phyloP scores from a whole-genome alignment of 2,329 filamentous ascomycete species.

The Cercospora sojina region DNA sequence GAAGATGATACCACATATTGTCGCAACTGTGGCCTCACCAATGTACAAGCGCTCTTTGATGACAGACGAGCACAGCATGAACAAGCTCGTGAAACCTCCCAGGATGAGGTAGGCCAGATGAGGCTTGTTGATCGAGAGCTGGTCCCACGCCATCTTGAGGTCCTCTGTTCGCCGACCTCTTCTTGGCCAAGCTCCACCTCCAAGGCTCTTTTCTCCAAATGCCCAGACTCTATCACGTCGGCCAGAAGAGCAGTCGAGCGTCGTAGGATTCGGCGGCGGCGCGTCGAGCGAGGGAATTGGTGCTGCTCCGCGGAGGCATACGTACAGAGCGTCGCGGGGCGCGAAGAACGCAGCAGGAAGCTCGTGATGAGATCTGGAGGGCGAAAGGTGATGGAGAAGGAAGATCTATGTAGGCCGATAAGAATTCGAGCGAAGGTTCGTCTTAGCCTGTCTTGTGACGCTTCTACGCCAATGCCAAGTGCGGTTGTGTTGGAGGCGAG shows the following conservation, averaged over 20 bases:
- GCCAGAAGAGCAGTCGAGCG: constrained; percentile 13
- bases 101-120: constrained; percentile 98
- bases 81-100: constrained; percentile 93
- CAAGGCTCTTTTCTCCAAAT: not conserved
- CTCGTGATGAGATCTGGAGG: constrained; percentile 22
- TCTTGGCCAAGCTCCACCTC: not conserved
- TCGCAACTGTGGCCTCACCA: constrained; percentile 93
- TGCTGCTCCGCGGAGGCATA: constrained; percentile 21
- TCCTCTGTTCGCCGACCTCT: not conserved
- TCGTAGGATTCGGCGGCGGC: constrained; percentile 24
- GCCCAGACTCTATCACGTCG: constrained; percentile 1
- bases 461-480: constrained; percentile 12
- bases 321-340: constrained; percentile 29
- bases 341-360: constrained; percentile 39
- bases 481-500: constrained; percentile 15
- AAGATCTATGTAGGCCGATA: not conserved
- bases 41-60: constrained; percentile 99
- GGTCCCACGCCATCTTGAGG: constrained; percentile 69
- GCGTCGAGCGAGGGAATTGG: constrained; percentile 16
- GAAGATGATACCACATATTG: constrained; percentile 83
- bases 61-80: constrained; percentile 96
- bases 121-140: constrained; percentile 83
- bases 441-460: constrained; percentile 16
- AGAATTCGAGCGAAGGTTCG: constrained; percentile 17
- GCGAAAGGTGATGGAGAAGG: not conserved